A percentile compares a stretch with the other conserved stretches of the same genome.
phyloP scores from a whole-genome alignment of 305 asterid genomes.

The Fraxinus dipetala region DNA sequence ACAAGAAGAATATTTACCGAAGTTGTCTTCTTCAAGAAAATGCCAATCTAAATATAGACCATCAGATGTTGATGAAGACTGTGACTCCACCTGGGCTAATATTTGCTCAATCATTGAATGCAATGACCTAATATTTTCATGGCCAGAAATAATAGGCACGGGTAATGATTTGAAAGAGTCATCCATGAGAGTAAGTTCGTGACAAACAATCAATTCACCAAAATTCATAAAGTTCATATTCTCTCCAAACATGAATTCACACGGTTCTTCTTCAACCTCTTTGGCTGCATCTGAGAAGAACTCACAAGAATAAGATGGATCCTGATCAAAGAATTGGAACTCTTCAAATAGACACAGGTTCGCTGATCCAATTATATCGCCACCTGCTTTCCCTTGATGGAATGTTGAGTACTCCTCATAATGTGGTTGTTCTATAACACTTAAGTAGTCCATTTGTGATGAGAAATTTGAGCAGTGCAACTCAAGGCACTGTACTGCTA shows the following conservation, averaged over 20 bases:
- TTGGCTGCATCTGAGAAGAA: constrained; percentile 42
- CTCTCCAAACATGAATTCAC: constrained; percentile 64
- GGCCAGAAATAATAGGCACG: constrained; percentile 66
- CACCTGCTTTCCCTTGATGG: not conserved
- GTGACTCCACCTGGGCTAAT: constrained; percentile 54
- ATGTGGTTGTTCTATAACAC: constrained; percentile 46
- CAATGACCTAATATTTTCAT: constrained; percentile 40
- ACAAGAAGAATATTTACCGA: constrained; percentile 41
- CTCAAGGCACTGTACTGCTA: constrained; percentile 30
- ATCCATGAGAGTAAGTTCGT: constrained; percentile 77
- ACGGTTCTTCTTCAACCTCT: constrained; percentile 45
- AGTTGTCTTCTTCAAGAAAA: constrained; percentile 59
- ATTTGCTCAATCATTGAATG: constrained; percentile 47
- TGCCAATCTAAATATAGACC: constrained; percentile 86
- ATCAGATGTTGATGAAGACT: constrained; percentile 69
- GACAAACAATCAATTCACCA: constrained; percentile 61
- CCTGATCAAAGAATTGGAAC: constrained; percentile 49
- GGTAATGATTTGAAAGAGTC: constrained; percentile 81
- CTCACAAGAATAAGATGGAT: constrained; percentile 40
- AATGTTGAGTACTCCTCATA: constrained; percentile 27
- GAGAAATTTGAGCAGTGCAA: constrained; percentile 30
- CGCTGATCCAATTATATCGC: constrained; percentile 26
- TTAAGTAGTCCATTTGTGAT: constrained; percentile 38
- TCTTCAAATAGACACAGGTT: constrained; percentile 42
- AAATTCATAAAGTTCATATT: constrained; percentile 61